A percentile compares a stretch with the other conserved stretches of the same genome.
Evolutionary conservation across 2,329 filamentous ascomycete species (phyloP).

Genomic region (Trichoderma polysporum): DNA sequence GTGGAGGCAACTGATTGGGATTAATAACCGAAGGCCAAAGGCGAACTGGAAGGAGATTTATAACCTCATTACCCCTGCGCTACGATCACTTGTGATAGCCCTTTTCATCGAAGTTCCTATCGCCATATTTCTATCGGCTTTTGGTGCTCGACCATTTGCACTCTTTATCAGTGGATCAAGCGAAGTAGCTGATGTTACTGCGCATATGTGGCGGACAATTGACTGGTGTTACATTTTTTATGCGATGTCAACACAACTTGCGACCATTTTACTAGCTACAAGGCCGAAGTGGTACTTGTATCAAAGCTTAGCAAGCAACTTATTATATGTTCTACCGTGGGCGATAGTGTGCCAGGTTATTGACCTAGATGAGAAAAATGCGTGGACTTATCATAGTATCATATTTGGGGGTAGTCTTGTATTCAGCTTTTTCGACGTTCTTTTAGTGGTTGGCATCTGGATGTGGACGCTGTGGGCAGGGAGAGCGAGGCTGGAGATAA

Average conservation of each 20-base stretch:
- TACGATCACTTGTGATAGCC: constrained; percentile 53
- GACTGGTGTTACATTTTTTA: constrained; percentile 72
- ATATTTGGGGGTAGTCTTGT: constrained; percentile 69
- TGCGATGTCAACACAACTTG: constrained; percentile 63
- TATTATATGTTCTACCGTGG: constrained; percentile 70
- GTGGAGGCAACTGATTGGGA: constrained; percentile 38
- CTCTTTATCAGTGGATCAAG: constrained; percentile 58
- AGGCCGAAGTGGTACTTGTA: constrained; percentile 66
- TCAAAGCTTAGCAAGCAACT: constrained; percentile 64
- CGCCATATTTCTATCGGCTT: constrained; percentile 60
- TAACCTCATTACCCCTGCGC: constrained; percentile 51
- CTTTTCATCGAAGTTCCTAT: constrained; percentile 60
- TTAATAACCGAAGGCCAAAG: constrained; percentile 24
- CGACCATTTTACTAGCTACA: constrained; percentile 63
- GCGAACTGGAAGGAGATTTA: constrained; percentile 25
- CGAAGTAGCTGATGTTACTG: constrained; percentile 58
- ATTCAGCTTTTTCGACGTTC: constrained; percentile 62
- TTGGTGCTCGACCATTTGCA: constrained; percentile 61
- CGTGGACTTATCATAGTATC: constrained; percentile 66
- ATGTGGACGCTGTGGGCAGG: constrained; percentile 49
- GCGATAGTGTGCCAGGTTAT: constrained; percentile 59
- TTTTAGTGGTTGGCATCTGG: constrained; percentile 53
- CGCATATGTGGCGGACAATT: constrained; percentile 63
- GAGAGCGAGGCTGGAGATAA: constrained; percentile 40
- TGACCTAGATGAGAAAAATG: constrained; percentile 50